A percentile compares a stretch with the other conserved stretches of the same genome.
These are phyloP conservation scores for Carex cristatella DNA, from an alignment of 176 grass and related monocot species.

Conservation along the genomic window DNA sequence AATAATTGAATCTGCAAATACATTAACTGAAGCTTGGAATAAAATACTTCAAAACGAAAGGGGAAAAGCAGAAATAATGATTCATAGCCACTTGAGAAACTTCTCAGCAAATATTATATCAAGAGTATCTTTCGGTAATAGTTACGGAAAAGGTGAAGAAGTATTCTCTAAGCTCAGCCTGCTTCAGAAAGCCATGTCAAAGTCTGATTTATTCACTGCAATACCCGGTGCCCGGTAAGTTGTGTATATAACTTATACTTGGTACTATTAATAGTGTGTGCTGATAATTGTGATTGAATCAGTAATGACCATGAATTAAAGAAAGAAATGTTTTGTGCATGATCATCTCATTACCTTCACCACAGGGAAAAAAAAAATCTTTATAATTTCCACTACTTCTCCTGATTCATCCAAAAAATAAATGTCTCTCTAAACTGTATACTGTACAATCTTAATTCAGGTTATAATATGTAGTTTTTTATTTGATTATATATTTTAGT, in stretches of 20 bases:
- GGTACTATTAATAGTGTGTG: not conserved
- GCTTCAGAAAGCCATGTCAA: slow-evolving; percentile 58
- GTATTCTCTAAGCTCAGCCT: slow-evolving; percentile 54
- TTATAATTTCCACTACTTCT: not conserved
- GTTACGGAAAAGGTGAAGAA: slow-evolving; percentile 51
- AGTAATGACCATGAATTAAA: not conserved
- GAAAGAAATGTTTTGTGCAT: not conserved
- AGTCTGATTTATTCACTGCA: slow-evolving; percentile 39
- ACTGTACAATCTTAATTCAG: not conserved
- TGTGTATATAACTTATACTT: not conserved
- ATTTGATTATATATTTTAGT: not conserved
- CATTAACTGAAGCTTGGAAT: slow-evolving; percentile 48
- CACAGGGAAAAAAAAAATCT: not conserved
- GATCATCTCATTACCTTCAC: not conserved
- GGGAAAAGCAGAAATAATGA: slow-evolving; percentile 50
- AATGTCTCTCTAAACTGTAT: not conserved
- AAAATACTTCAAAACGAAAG: slow-evolving; percentile 31
- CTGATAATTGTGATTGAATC: not conserved
- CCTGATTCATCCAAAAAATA: not conserved
- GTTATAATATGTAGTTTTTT: not conserved
- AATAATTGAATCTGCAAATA: slow-evolving; percentile 36
- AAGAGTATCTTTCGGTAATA: slow-evolving; percentile 63
- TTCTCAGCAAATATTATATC: slow-evolving; percentile 84
- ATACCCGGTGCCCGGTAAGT: slow-evolving; percentile 52
- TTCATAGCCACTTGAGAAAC: slow-evolving; percentile 56